Evolutionary conservation across 2,329 filamentous ascomycete genomes (phyloP), one percentile per base, ranked within the genome.

Genomic region (Karstenula rhodostoma): DNA sequence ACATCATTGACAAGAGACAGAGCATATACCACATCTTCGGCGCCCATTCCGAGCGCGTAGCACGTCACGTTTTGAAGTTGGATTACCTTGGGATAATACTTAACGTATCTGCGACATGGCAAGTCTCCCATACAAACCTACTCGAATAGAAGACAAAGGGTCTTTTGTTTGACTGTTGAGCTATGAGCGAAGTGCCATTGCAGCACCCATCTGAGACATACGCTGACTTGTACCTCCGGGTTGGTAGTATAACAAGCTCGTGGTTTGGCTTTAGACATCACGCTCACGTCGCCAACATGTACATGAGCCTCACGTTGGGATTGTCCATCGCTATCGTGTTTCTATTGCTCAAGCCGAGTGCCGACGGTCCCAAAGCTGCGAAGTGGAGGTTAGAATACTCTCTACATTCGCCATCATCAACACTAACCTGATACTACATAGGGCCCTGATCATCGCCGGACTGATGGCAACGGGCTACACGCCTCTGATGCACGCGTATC

Each of bases 31-130:
- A 63, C 40, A 32, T 29, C n/a, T 37, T 59, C 2, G 51, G 51
- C 22, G 40, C 47, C n/a, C 58, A 63, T 48, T 63, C 60, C 5
- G 52, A 54, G 33, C 33, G 32, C 27, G 42, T 63, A 1, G 57
- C 58, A 7, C 46, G 32, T 2, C 40, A 49, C 13, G 35, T 47
- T 10, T 35, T 63, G 29, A 63, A 63, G 44, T 43, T 63, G 12
- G 60, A 63, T 44, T 63, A 63, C 42, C 60, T 63, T 44, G 60
- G 60, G 17, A 63, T 63, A 10, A 51, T 58, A 22, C 50, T 63
- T 1, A 63, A 49, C 46, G 60, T 60, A 35, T 40, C 48, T 13
- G 19, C 49, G 17, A 63, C 54, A 13, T 54, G 53, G 29, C 12
- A 32, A 32, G 29, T 32, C 29, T 32, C 29, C 29, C 29, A 10